Percentiles rank a stretch among this genome's conserved stretches.
Conservation (phyloP, 1,284 basidiomycete genomes). For the Puccinia novopanici region DNA sequence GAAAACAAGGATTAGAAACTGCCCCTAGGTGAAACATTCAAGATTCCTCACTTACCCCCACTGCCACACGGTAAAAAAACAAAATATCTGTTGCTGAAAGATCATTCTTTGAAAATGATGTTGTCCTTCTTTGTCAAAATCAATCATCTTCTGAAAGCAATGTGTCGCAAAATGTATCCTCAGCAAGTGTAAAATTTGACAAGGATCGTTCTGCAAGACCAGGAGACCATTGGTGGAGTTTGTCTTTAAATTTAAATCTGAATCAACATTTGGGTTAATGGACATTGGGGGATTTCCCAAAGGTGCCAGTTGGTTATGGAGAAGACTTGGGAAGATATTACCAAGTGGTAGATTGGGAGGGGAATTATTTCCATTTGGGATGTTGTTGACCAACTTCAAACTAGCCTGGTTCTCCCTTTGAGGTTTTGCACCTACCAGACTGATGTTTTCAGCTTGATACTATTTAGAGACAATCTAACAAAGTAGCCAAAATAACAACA, state of each 20-base stretch:
- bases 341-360: background rate
- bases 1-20: background rate
- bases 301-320: slow-evolving; percentile 14
- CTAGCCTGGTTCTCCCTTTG: slow-evolving; percentile 28
- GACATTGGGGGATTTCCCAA: background rate
- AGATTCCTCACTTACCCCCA: slow-evolving; percentile 47
- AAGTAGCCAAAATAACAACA: no score
- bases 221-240: slow-evolving; percentile 5
- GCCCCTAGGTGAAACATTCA: background rate
- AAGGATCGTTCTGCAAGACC: background rate
- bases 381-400: slow-evolving; percentile 5
- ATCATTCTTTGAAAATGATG: slow-evolving; percentile 42
- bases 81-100: slow-evolving; percentile 41
- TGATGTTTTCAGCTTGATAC: no score
- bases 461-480: no score
- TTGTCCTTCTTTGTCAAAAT: slow-evolving; percentile 49
- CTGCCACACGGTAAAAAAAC: slow-evolving; percentile 47
- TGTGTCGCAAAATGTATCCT: slow-evolving; percentile 50
- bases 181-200: slow-evolving; percentile 47
- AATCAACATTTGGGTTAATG: background rate
- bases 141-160: slow-evolving; percentile 51
- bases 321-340: slow-evolving; percentile 21
- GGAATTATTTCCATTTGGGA: background rate
- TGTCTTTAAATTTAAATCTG: background rate
- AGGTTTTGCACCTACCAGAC: slow-evolving; percentile 16